phyloP scores from a whole-genome alignment of 1,284 basidiomycete genomes.

The Sphagnurus paluster region DNA sequence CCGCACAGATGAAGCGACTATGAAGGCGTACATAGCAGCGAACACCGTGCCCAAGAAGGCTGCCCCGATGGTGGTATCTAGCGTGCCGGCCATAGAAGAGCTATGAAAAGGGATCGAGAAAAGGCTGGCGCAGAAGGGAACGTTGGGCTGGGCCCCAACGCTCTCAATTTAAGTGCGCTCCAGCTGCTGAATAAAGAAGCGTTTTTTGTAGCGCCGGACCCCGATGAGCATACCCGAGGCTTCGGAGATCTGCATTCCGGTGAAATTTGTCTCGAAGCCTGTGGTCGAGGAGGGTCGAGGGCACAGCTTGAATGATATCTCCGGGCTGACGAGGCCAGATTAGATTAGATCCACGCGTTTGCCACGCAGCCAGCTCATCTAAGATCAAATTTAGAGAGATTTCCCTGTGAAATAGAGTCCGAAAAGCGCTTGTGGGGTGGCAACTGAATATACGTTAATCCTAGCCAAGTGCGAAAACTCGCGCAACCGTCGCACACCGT shows the following conservation, averaged over 20 bases:
- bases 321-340: neutral
- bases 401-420: neutral
- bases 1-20: neutral
- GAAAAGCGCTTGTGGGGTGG: too few species aligned
- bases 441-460: too few species aligned
- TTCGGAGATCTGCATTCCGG: neutral
- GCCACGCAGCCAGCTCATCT: too few species aligned
- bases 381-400: too few species aligned
- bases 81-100: constrained; percentile 15
- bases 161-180: too few species aligned
- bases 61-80: constrained; percentile 32
- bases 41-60: constrained; percentile 28
- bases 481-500: too few species aligned
- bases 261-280: too few species aligned
- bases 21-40: constrained; percentile 27
- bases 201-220: too few species aligned
- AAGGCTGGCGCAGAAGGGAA: neutral
- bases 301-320: neutral
- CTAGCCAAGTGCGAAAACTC: too few species aligned
- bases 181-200: too few species aligned
- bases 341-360: neutral
- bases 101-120: neutral
- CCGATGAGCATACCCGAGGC: too few species aligned
- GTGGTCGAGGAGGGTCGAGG: too few species aligned
- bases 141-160: constrained; percentile 1